Evolutionary conservation across 441 rosid species (phyloP).

Genomic region (Cnidoscolus chayamansa): DNA sequence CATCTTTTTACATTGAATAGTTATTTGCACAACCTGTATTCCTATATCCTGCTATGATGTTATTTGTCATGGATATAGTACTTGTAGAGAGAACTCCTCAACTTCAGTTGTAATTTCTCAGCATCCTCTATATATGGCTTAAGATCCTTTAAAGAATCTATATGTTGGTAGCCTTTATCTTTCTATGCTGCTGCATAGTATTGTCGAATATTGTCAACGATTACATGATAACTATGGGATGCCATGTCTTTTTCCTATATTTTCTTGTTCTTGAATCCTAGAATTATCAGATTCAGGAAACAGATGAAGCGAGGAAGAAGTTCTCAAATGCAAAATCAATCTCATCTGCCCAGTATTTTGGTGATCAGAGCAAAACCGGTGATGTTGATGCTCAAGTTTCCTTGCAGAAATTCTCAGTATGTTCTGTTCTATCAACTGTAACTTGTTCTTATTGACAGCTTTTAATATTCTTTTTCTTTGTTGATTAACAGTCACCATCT

Average conservation of each 20-base stretch:
- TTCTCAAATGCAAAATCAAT: conserved; percentile 91
- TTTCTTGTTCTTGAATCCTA: conserved; percentile 15
- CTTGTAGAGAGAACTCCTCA: too few species aligned
- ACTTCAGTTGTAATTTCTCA: too few species aligned
- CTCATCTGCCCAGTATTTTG: conserved; percentile 86
- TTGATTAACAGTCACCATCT: not conserved
- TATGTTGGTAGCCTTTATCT: too few species aligned
- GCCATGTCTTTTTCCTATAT: not conserved
- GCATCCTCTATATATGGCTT: too few species aligned
- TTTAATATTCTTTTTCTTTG: not conserved
- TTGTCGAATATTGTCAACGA: not conserved
- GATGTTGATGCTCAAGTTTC: conserved; percentile 70
- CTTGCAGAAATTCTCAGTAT: conserved; percentile 82
- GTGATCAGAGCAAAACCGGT: conserved; percentile 52
- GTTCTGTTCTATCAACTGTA: conserved; percentile 21
- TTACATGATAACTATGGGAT: not conserved
- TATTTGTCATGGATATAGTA: too few species aligned
- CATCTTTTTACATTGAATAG: too few species aligned
- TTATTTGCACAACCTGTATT: too few species aligned
- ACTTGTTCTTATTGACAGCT: conserved; percentile 4
- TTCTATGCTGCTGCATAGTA: not conserved
- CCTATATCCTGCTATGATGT: too few species aligned
- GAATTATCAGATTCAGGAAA: conserved; percentile 61
- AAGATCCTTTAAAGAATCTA: too few species aligned
- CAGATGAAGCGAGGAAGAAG: conserved; percentile 94